phyloP scores from a whole-genome alignment of 1,284 basidiomycete genomes.

The Tilletia indica region DNA sequence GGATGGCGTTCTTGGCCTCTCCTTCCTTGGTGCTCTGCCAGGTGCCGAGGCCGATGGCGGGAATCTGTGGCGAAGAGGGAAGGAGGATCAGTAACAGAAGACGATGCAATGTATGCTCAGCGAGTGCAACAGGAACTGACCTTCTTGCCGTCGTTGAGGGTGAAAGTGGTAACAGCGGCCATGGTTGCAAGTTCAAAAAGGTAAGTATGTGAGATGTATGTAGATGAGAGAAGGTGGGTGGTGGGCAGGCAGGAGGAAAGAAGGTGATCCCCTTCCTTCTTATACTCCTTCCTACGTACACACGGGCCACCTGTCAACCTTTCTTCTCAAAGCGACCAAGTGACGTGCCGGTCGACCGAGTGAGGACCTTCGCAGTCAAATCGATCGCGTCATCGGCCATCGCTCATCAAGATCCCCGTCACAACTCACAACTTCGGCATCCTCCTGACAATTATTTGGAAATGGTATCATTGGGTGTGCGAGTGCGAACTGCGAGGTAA shows the following conservation, averaged over 20 bases:
- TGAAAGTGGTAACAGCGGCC: not conserved
- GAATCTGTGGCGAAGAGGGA: constrained; percentile 31
- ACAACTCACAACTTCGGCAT: too few species aligned
- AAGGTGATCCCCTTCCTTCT: not conserved
- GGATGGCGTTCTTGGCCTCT: constrained; percentile 70
- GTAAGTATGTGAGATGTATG: not conserved
- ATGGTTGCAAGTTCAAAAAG: not conserved
- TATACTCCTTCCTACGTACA: not conserved
- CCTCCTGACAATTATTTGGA: too few species aligned
- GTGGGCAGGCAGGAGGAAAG: not conserved
- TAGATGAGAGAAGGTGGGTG: not conserved
- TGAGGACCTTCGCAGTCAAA: too few species aligned
- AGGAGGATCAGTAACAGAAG: not conserved
- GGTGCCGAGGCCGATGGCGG: constrained; percentile 69
- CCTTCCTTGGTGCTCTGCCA: constrained; percentile 71
- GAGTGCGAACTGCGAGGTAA: not conserved
- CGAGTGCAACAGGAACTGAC: not conserved
- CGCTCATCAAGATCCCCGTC: too few species aligned
- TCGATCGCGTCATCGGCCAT: not conserved
- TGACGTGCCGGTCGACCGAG: not conserved
- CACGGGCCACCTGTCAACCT: not conserved
- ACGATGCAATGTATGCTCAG: not conserved
- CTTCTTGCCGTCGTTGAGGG: constrained; percentile 17
- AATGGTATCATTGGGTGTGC: not conserved
- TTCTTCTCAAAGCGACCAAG: not conserved